Evolutionary conservation across 495 filamentous ascomycete species (phyloP).

Genomic region (Cercophora newfieldiana): DNA sequence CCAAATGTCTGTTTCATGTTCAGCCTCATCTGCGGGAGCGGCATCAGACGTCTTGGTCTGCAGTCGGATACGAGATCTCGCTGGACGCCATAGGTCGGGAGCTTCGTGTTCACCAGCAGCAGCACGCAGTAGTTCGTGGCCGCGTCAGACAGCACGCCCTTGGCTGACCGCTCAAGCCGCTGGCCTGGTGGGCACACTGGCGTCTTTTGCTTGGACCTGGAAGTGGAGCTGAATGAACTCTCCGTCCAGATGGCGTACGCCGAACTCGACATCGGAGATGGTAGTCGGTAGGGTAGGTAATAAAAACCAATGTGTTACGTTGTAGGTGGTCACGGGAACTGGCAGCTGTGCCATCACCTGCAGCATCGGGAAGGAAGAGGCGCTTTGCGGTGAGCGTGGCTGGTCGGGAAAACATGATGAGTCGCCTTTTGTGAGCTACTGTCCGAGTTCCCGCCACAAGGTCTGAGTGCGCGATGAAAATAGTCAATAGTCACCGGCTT

Average conservation of each 20-base stretch:
- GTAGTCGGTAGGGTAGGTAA: too few relatives aligned
- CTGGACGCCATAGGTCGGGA: constrained; percentile 21
- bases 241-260: neutral
- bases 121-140: neutral
- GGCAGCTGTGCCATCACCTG: neutral
- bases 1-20: constrained; percentile 18
- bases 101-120: constrained; percentile 2
- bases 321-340: neutral
- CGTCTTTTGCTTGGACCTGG: neutral
- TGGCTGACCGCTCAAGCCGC: neutral
- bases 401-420: neutral
- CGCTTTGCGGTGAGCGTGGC: neutral
- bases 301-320: neutral
- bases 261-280: neutral
- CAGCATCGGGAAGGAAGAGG: neutral
- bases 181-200: neutral
- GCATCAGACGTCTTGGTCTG: constrained; percentile 8
- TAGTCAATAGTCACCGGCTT: neutral
- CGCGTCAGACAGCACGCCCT: neutral
- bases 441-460: neutral
- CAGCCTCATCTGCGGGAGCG: constrained; percentile 19
- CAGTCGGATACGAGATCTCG: constrained; percentile 20
- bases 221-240: neutral
- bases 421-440: neutral
- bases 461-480: neutral